phyloP scores from a whole-genome alignment of 2,329 filamentous ascomycete genomes.

The Fusarium coffeatum region DNA sequence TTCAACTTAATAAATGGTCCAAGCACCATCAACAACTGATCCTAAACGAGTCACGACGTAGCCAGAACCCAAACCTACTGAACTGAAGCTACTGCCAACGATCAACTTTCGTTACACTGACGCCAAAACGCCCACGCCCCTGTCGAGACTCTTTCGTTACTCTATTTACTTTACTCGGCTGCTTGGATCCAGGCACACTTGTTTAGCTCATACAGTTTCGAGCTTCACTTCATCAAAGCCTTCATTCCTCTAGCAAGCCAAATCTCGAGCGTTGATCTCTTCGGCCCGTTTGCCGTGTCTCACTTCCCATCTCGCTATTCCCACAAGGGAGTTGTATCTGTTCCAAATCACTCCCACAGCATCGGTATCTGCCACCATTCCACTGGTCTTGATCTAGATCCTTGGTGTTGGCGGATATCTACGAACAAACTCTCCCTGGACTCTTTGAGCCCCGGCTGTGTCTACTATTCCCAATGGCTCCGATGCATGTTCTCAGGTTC shows the following conservation, averaged over 20 bases:
- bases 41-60: background rate
- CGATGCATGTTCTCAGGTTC: constrained; percentile 65
- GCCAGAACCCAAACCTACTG: background rate
- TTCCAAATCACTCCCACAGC: constrained; percentile 21
- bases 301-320: constrained; percentile 10
- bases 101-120: background rate
- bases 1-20: constrained; percentile 22
- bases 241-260: constrained; percentile 35
- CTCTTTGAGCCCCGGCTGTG: background rate
- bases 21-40: constrained; percentile 33
- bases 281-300: constrained; percentile 41
- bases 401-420: constrained; percentile 5
- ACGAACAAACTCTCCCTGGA: constrained; percentile 4
- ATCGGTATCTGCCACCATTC: constrained; percentile 36
- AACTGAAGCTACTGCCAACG: background rate
- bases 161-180: constrained; percentile 1
- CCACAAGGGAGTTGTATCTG: constrained; percentile 15
- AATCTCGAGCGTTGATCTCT: constrained; percentile 19
- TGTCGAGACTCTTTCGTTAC: background rate
- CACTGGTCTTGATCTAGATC: constrained; percentile 24
- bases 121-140: constrained; percentile 5
- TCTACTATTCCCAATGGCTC: constrained; percentile 38
- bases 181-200: background rate
- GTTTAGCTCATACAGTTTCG: constrained; percentile 3
- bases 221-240: constrained; percentile 14